A percentile compares a stretch with the other conserved stretches of the same genome.
Evolutionary conservation across 371 early-diverging fungal species (phyloP).

Genomic region (Haplosporangium sp.): DNA sequence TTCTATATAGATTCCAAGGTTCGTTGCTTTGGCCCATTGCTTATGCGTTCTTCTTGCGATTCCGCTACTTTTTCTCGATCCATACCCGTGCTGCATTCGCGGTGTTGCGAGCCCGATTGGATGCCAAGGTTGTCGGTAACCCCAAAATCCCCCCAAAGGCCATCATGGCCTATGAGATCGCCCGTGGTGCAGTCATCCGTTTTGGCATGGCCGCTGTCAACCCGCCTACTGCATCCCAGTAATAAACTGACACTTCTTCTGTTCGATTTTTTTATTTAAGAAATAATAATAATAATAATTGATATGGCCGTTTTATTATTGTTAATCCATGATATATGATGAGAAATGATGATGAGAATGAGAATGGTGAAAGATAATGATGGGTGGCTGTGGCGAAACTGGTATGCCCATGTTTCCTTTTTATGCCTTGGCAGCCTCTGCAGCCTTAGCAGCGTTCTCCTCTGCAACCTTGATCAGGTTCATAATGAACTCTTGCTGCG

Average conservation of each 20-base stretch:
- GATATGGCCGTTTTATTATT: neutral
- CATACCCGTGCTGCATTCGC: constrained; percentile 75
- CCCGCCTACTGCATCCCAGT: constrained; percentile 55
- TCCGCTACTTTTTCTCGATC: constrained; percentile 83
- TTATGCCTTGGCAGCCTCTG: constrained; percentile 33
- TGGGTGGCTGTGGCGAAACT: neutral
- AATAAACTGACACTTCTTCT: neutral
- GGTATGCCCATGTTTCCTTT: neutral
- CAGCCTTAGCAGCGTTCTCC: constrained; percentile 37
- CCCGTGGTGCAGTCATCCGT: constrained; percentile 62
- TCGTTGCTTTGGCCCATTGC: constrained; percentile 80
- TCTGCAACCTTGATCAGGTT: constrained; percentile 41
- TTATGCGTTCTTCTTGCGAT: constrained; percentile 86
- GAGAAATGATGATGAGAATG: constrained; percentile 1
- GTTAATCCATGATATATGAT: constrained; percentile 4
- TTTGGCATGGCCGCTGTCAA: constrained; percentile 70
- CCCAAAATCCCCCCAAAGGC: constrained; percentile 70
- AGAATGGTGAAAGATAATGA: neutral
- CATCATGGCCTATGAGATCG: constrained; percentile 63
- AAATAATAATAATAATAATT: neutral
- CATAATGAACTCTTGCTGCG: constrained; percentile 51
- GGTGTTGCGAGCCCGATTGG: constrained; percentile 64
- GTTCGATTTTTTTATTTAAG: neutral
- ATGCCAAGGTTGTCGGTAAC: constrained; percentile 62
- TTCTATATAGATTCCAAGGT: constrained; percentile 63